Percentiles rank a stretch among this genome's conserved stretches.
phyloP scores from a whole-genome alignment of 495 filamentous ascomycete species.

The Sabuloglossum arenarium region DNA sequence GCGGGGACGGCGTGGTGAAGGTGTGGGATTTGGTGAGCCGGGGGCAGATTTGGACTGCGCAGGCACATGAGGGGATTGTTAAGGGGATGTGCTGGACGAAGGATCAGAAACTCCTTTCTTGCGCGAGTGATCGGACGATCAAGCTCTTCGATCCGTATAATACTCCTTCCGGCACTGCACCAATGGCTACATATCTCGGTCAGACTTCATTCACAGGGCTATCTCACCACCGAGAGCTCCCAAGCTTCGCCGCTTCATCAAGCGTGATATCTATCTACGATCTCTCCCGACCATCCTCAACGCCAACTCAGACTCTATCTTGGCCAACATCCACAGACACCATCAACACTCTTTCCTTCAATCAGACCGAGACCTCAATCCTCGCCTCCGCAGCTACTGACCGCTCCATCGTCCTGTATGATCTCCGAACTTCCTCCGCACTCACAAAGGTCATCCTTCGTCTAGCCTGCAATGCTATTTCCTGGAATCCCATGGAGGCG shows the following conservation, averaged over 20 bases:
- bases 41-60: slow-evolving; percentile 60
- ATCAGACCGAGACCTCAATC: slow-evolving; percentile 82
- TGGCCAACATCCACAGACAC: slow-evolving; percentile 83
- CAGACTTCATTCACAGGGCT: slow-evolving; percentile 63
- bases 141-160: slow-evolving; percentile 86
- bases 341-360: slow-evolving; percentile 78
- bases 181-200: slow-evolving; percentile 66
- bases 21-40: slow-evolving; percentile 74
- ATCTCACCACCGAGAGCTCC: slow-evolving; percentile 52
- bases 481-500: slow-evolving; percentile 92
- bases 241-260: slow-evolving; percentile 61
- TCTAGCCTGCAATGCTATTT: slow-evolving; percentile 63
- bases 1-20: slow-evolving; percentile 76
- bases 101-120: slow-evolving; percentile 71
- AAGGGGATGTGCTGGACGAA: slow-evolving; percentile 79
- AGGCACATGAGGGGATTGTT: slow-evolving; percentile 74
- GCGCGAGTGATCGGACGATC: slow-evolving; percentile 66
- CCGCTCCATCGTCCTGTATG: slow-evolving; percentile 68
- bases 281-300: slow-evolving; percentile 45
- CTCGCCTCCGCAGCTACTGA: slow-evolving; percentile 68
- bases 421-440: slow-evolving; percentile 71
- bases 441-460: slow-evolving; percentile 58
- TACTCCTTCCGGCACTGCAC: slow-evolving; percentile 35
- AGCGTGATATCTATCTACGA: slow-evolving; percentile 75
- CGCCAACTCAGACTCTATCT: slow-evolving; percentile 56